Base-by-base conservation (phyloP, 2,329 filamentous ascomycete species). In the Diplodia mutila region DNA sequence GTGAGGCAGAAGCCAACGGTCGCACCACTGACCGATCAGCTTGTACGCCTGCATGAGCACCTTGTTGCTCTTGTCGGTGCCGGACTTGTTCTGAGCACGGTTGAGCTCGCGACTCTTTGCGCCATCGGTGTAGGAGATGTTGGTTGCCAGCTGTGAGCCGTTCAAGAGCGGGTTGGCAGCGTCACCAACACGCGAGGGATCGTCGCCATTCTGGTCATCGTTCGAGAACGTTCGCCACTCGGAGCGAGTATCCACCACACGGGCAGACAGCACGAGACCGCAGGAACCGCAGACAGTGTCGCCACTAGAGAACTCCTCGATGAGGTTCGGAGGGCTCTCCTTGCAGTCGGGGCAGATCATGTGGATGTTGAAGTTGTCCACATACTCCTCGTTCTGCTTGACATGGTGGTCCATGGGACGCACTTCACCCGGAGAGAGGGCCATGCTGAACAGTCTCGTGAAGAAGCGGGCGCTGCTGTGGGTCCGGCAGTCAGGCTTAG, bases 191-290 rank as follows among this genome's bases (percentile, higher is more conserved):
- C 95, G 95, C 68, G 93, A 97, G 4, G 96, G 95, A 73, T 99
- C 95, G 74, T 98, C 96, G 75, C 92, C 94, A 75, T 92, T 93
- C 79, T 97, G 93, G 78, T 99, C 96, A 76, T 99, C 95, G 78
- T 98, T 98, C 77, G 94, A 93, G 82, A 99, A 99, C 0, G 95
- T 99, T 77, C 95, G 92, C 95, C 95, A 99, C 82, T 99, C 95
- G 57, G 93, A 97, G 70, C 96, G 91, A 69, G 92, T 96, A 77
- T 99, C 96, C 76, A 99, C 94, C 77, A 95, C 93, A 72, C 93
- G 91, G 75, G 94, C 91, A 69, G 91, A 91, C 34, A 99, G 87
- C 6, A 99, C 95, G 39, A 97, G 85, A 46, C 95, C 95, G 75
- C 95, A 99, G 69, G 91, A 93, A 68, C 87, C 91, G 78, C 95